Conservation (phyloP, 2,329 filamentous ascomycete species). For the Fusarium verrucosum region DNA sequence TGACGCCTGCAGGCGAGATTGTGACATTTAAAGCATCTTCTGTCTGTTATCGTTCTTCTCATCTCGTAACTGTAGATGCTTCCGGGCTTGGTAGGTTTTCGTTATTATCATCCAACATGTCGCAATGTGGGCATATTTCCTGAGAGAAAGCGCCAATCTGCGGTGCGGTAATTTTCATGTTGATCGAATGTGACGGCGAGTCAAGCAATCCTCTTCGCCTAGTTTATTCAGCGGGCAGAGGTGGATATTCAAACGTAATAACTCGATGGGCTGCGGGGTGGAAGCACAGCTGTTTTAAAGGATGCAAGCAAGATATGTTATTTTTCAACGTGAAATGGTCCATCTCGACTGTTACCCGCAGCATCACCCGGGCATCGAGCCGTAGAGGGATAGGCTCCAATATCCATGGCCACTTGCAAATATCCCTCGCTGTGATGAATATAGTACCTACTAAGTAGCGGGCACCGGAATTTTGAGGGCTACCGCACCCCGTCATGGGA, state of each 20-base stretch:
- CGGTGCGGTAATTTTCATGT: neutral
- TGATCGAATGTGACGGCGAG: neutral
- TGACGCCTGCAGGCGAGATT: constrained; percentile 19
- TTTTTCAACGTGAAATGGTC: constrained; percentile 7
- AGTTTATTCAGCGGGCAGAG: constrained; percentile 25
- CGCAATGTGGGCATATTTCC: neutral
- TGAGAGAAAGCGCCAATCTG: neutral
- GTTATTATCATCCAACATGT: neutral
- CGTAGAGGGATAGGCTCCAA: constrained; percentile 7
- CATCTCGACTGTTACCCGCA: constrained; percentile 7
- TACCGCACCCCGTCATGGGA: neutral
- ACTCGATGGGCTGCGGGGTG: constrained; percentile 15
- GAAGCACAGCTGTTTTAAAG: constrained; percentile 8
- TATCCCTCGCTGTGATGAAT: constrained; percentile 19
- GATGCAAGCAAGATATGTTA: constrained; percentile 8
- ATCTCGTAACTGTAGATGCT: neutral
- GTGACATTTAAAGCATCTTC: neutral
- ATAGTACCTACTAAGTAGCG: neutral
- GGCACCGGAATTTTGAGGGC: neutral
- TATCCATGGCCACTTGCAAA: neutral
- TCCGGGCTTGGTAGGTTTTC: neutral
- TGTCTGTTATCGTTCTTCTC: neutral
- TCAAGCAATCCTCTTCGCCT: constrained; percentile 7
- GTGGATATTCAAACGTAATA: constrained; percentile 40
- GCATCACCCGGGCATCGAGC: constrained; percentile 10